These are phyloP conservation scores for Thelonectria blattea DNA, from an alignment of 2,329 filamentous ascomycete genomes.

Conservation along the genomic window DNA sequence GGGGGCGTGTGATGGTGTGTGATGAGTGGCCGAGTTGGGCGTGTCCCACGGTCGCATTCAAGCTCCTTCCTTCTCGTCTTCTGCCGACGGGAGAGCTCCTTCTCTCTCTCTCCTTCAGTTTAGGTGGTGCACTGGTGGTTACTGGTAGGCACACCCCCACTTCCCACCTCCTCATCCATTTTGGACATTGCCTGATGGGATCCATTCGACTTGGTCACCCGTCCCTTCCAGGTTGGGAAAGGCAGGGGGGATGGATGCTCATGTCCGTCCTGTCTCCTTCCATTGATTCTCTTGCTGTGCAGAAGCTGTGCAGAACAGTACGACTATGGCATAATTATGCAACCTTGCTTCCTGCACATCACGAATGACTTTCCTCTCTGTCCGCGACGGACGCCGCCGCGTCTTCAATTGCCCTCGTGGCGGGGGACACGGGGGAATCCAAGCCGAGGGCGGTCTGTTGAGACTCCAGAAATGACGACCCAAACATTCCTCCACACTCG, in stretches of 20 bases:
- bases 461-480: neutral
- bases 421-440: neutral
- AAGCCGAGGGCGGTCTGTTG: slow-evolving; percentile 13
- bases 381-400: neutral
- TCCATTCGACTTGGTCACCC: slow-evolving; percentile 16
- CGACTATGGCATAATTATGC: neutral
- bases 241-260: slow-evolving; percentile 8
- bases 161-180: neutral
- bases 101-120: neutral
- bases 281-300: neutral
- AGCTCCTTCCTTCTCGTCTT: neutral
- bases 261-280: slow-evolving; percentile 4
- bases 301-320: neutral
- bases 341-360: neutral
- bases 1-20: neutral
- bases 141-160: neutral
- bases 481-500: slow-evolving; percentile 9
- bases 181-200: slow-evolving; percentile 13
- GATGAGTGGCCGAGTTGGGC: neutral
- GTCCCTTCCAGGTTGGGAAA: slow-evolving; percentile 3
- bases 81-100: neutral
- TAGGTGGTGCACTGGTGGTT: too few relatives aligned
- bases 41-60: neutral
- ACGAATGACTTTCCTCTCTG: slow-evolving; percentile 1
- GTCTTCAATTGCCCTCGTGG: neutral